Base-by-base conservation (phyloP, 2,329 filamentous ascomycete species). In the Colletotrichum lupini region DNA sequence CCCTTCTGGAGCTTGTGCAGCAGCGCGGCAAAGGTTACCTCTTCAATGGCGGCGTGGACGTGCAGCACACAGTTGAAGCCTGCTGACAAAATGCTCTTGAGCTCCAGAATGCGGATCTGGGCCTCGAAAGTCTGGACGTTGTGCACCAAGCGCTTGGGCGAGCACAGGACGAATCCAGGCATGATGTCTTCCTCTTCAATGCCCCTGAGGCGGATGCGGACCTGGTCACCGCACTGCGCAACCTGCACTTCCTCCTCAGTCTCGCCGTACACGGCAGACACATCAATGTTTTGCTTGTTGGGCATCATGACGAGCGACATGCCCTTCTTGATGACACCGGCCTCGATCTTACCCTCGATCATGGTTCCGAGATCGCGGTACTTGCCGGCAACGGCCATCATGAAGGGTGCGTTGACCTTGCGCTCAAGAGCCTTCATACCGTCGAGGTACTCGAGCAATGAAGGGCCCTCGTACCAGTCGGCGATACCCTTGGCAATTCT, bases 31-130 rank as follows among this genome's bases (percentile, higher is more conserved):
- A 99, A 97, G 0, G 96, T 98, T 71, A 99, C 95, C 84, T 99
- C 97, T 87, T 99, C 97, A 74, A 98, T 97, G 26, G 97, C 97
- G 5, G 96, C 95, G 85, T 99, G 97, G 26, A 99, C 94, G 85
- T 99, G 97, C 77, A 99, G 87, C 53, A 99, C 97, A 80, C 97
- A 99, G 87, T 98, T 98, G 87, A 98, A 99, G 65, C 97, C 97
- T 24, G 96, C 95, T 9, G 93, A 94, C 52, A 99, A 88, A 80
- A 99, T 99, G 79, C 88, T 95, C 90, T 97, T 98, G 76, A 99
- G 88, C 76, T 99, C 97, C 64, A 99, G 87, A 76, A 99, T 95
- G 73, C 95, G 92, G 80, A 99, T 98, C 85, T 99, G 97, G 3
- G 97, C 97, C 85, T 99, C 97, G 78, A 99, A 99, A 62, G 92